Evolutionary conservation across 2,329 filamentous ascomycete genomes (phyloP).

Genomic region (Gaeumannomyces sp.): DNA sequence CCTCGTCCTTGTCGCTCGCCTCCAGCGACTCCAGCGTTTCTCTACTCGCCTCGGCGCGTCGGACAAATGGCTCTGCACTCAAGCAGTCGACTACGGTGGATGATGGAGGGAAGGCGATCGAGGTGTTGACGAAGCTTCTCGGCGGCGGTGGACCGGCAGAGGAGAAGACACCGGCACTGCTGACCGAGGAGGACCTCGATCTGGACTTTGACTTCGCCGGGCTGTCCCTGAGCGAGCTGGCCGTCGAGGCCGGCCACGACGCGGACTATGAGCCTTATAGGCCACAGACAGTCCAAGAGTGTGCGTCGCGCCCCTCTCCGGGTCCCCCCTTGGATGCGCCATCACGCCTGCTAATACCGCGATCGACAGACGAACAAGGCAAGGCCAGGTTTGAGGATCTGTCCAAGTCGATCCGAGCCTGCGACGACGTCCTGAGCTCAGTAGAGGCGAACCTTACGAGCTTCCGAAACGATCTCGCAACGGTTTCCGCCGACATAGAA

Average conservation of each 20-base stretch:
- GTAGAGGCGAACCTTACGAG: constrained; percentile 88
- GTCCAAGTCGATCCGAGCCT: constrained; percentile 81
- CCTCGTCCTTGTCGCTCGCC: constrained; percentile 72
- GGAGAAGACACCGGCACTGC: constrained; percentile 15
- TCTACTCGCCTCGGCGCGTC: constrained; percentile 58
- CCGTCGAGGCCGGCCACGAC: constrained; percentile 26
- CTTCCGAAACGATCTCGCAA: constrained; percentile 88
- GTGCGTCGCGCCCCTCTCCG: constrained; percentile 40
- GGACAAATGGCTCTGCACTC: constrained; percentile 61
- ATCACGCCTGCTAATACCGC: constrained; percentile 4
- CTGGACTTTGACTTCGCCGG: constrained; percentile 72
- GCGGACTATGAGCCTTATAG: constrained; percentile 33
- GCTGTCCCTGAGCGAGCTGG: constrained; percentile 69
- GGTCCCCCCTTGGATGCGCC: constrained; percentile 7
- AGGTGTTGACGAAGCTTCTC: constrained; percentile 54
- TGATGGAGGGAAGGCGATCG: constrained; percentile 61
- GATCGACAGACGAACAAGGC: constrained; percentile 62
- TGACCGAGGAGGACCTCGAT: constrained; percentile 49
- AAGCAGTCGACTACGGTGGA: constrained; percentile 49
- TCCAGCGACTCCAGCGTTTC: constrained; percentile 74
- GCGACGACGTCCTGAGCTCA: constrained; percentile 87
- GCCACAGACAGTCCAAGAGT: constrained; percentile 63
- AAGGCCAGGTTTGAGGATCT: constrained; percentile 83
- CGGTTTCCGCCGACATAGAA: constrained; percentile 93
- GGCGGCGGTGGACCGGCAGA: constrained; percentile 17